Base-by-base conservation (phyloP, 1,284 basidiomycete genomes). In the Rhodotorula sp. region DNA sequence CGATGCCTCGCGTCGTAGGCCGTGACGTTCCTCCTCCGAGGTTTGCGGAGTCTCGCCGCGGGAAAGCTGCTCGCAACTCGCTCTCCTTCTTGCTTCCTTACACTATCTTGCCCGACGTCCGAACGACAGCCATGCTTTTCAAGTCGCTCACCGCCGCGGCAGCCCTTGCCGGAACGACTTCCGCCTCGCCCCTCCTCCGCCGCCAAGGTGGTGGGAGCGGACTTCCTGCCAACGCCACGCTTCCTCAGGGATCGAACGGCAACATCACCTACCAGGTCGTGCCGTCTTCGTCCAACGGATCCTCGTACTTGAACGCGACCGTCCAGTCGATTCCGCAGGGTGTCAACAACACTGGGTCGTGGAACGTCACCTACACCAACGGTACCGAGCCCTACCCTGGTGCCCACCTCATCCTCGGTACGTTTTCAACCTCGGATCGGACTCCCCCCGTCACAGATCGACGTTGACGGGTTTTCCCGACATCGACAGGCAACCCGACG, bases 121-220 rank as follows among this genome's bases (percentile, higher is more conserved):
- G 2, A 18, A n/a, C 24, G 30, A 28, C 16, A 16, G 56, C 16
- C 18, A 66, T 70, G 64, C 61, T 53, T 5, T 46, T 57, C 48
- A 47, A 54, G 22, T 63, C 69, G 6, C 44, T 62, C 28, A 59
- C 65, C 28, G 61, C 59, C 28, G 61, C 52, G 22, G 63, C 62
- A 18, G 66, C 50, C 48, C 50, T 58, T 31, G 62, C 67, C 26
- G 64, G 55, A 15, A 28, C 31, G 40, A 53, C 54, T 53, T 54
- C 28, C 53, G 68, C 64, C 34, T 72, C 50, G 4, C 62, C 56
- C 47, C 67, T 62, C 61, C 26, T 50, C 61, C 67, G 50, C 56
- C 69, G 60, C 55, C 69, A 60, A 63, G 70, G 57, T 44, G 65
- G 66, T 18, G 66, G 68, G 26, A 52, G 57, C 11, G 68, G 69